Percentiles rank a stretch among this genome's conserved stretches.
phyloP scores from a whole-genome alignment of 345 rosid species.

The Citrus maxima region DNA sequence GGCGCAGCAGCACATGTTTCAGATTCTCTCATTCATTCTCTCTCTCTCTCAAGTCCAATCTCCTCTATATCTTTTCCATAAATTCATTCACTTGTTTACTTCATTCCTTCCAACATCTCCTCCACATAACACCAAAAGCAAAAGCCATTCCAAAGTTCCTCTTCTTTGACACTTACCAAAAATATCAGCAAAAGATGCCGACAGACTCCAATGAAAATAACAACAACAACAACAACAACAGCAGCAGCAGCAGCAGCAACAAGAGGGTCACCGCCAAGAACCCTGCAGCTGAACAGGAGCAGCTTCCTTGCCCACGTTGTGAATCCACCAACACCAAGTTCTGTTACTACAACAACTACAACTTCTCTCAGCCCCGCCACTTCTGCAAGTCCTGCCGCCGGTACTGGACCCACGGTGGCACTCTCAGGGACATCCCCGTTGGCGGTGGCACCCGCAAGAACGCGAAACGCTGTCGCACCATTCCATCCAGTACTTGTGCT shows the following conservation, averaged over 20 bases:
- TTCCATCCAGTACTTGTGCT: slow-evolving; percentile 2
- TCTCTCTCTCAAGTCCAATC: slow-evolving; percentile 29
- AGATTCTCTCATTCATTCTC: slow-evolving; percentile 25
- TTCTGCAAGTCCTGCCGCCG: slow-evolving; percentile 96
- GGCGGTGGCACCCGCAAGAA: slow-evolving; percentile 91
- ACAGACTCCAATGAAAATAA: slow-evolving; percentile 38
- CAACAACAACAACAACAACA: not conserved
- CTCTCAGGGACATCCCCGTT: slow-evolving; percentile 89
- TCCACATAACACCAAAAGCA: not conserved
- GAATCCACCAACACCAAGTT: slow-evolving; percentile 88
- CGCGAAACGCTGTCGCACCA: slow-evolving; percentile 74
- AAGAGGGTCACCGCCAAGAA: slow-evolving; percentile 30
- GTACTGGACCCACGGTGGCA: slow-evolving; percentile 97
- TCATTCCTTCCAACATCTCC: not conserved
- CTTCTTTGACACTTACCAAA: not conserved
- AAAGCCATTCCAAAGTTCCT: not conserved
- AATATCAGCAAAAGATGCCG: slow-evolving; percentile 37
- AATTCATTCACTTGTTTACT: not conserved
- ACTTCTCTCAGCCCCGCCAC: slow-evolving; percentile 98
- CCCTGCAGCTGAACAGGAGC: slow-evolving; percentile 61
- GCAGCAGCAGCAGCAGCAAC: not conserved
- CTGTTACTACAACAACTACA: slow-evolving; percentile 97
- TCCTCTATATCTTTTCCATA: not conserved
- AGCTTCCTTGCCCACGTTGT: slow-evolving; percentile 92
- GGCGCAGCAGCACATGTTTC: slow-evolving; percentile 24